Base-by-base conservation (phyloP, 768 basidiomycete genomes). In the Lyophyllum shimeji region DNA sequence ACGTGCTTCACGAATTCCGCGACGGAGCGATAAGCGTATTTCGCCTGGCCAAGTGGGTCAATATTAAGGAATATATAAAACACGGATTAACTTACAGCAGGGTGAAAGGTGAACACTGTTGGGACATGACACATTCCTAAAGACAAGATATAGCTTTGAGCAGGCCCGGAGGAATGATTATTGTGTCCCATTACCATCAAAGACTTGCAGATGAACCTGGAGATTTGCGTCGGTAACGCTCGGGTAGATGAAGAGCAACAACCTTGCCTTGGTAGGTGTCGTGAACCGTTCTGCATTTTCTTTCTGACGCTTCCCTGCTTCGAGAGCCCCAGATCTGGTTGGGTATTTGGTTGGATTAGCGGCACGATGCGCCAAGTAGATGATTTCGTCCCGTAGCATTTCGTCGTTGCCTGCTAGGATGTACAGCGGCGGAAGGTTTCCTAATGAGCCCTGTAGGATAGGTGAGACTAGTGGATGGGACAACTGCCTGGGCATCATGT, bases 331-430 rank as follows among this genome's bases (percentile, higher is more conserved):
- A 13, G 77, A 68, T 23, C 86, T 75, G 0, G 82, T 71, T 1
- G 88, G 88, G 63, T 84, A 90, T 27, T 80, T 66, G 0, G 78
- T 72, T 0, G 90, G 92, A 64, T 86, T 73, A 1, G 92, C 89
- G 4, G 90, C 90, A 60, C 88, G 87, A 67, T 93, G 91, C 0
- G 91, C 90, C 57, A 86, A 60, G 63, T 87, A 90, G 7, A 92
- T 75, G 25, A 89, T 84, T 69, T 93, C 90, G 66, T 94, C 91
- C 18, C 89, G 71, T 33, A 93, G 67, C 0, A 89, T 83, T 66
- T 93, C 91, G 12, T 83, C 84, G 58, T 91, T 81, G 0, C 90
- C 89, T 1, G 82, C 82, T 23, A 89, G 69, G 55, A 93, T 82
- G 60, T 89, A 86, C 12, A 93, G 68, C 7, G 90, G 90, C 1